Evolutionary conservation across 1,284 basidiomycete genomes (phyloP).

Genomic region (Ustilago crameri): DNA sequence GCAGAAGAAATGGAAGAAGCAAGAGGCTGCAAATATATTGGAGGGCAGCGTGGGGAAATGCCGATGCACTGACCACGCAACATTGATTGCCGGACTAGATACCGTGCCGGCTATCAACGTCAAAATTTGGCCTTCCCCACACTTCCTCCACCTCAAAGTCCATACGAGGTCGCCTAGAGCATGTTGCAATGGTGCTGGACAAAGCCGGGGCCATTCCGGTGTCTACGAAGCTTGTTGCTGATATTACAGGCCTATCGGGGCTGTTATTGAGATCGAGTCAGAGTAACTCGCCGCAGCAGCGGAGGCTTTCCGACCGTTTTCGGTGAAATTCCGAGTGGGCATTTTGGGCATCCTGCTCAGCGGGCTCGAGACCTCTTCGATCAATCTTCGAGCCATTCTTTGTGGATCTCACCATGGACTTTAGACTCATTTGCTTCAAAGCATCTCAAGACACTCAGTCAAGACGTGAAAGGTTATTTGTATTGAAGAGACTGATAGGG

Average conservation of each 20-base stretch:
- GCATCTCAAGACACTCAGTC: not conserved
- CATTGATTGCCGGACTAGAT: slow-evolving; percentile 23
- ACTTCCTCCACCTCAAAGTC: not conserved
- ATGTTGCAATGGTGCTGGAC: not conserved
- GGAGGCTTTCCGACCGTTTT: slow-evolving; percentile 1
- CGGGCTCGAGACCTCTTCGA: no score
- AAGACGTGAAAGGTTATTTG: not conserved
- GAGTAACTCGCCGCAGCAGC: not conserved
- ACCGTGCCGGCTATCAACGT: slow-evolving; percentile 8
- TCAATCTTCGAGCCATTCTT: no score
- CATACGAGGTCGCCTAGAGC: not conserved
- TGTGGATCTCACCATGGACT: no score
- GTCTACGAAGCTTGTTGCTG: not conserved
- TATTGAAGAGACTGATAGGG: not conserved
- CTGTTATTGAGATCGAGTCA: not conserved
- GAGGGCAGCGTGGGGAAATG: slow-evolving; percentile 7
- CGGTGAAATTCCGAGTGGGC: slow-evolving; percentile 2
- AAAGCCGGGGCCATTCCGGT: not conserved
- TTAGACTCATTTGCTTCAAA: not conserved
- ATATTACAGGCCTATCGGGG: not conserved
- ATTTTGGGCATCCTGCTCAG: not conserved
- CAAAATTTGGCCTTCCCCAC: not conserved
- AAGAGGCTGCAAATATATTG: slow-evolving; percentile 1
- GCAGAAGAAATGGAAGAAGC: not conserved
- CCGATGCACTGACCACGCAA: slow-evolving; percentile 23